Evolutionary conservation across 257 asterid genomes (phyloP), one percentile per base, ranked within the genome.

Genomic region (Capsicum baccatum): DNA sequence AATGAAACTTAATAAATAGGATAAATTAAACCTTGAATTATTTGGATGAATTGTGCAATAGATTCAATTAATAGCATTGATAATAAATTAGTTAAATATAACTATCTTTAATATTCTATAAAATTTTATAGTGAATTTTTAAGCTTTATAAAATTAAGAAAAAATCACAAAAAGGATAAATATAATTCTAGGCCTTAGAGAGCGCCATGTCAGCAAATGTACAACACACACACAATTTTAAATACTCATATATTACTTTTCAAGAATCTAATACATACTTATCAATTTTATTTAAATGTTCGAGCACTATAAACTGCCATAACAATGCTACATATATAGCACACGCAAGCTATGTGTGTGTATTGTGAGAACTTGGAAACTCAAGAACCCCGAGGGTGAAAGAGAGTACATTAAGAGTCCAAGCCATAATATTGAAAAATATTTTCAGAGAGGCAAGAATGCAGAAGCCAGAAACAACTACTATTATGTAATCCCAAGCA

Each of bases 191-290:
- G 26, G 26, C 26, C 26, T 26, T 26, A 26, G 26, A 26, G 26
- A 26, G 1, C 26, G 26, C 26, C 26, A 26, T 26, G 26, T 26
- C 26, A 26, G 26, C 26, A 26, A 26, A 26, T 26, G 26, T 26
- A 26, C 26, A 26, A 26, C 26, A 26, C 26, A 26, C 26, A 26
- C 26, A 26, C 26, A 26, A 10, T 13, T 5, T 6, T 35, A 8
- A 35, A 66, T 66, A 33, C 15, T 6, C 0, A 13, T 66, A 33
- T 0, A 35, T 2, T 6, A 13, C 6, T 6, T 35, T 13, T 16
- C 0, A 0, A 13, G 8, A 0, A 64, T 64, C 6, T 13, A 14
- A 0, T 0, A 26, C 26, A 26, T 26, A 33, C 11, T 2, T 7
- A 26, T 63, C 33, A 2, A 10, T 5, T 11, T 33, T 44, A 4